Evolutionary conservation across 1,139 yeast species (phyloP).

Genomic region (Groenewaldozyma auringiensis): DNA sequence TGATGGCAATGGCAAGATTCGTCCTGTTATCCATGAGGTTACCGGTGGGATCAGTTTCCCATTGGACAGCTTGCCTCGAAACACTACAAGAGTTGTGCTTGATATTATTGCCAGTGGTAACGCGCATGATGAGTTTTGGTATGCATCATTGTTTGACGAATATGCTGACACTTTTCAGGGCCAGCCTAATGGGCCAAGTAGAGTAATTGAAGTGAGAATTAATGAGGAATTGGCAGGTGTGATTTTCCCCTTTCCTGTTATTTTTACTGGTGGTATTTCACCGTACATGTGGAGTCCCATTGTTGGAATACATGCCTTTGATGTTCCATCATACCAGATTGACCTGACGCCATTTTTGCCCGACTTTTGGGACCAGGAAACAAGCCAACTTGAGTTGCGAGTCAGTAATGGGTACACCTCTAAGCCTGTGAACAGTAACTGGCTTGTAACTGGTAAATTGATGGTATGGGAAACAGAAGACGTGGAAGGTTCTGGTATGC

Average conservation of each 20-base stretch:
- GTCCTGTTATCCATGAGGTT: background rate
- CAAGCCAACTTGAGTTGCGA: slow-evolving; percentile 24
- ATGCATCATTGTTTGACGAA: slow-evolving; percentile 30
- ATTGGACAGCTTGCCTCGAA: slow-evolving; percentile 34
- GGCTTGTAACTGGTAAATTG: slow-evolving; percentile 65
- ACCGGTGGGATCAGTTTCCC: slow-evolving; percentile 11
- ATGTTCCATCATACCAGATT: slow-evolving; percentile 54
- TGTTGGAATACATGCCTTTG: slow-evolving; percentile 66
- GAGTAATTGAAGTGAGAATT: slow-evolving; percentile 31
- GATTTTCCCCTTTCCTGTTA: slow-evolving; percentile 38
- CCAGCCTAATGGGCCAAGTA: slow-evolving; percentile 35
- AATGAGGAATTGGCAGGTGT: slow-evolving; percentile 30
- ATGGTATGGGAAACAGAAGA: slow-evolving; percentile 48
- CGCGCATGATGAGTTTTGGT: slow-evolving; percentile 81
- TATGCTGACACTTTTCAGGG: background rate
- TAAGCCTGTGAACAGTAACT: slow-evolving; percentile 45
- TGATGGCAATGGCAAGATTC: background rate
- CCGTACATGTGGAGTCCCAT: slow-evolving; percentile 76
- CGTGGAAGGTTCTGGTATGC: slow-evolving; percentile 24
- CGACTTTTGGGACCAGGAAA: slow-evolving; percentile 42
- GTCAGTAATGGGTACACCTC: slow-evolving; percentile 45
- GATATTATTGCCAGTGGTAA: slow-evolving; percentile 67
- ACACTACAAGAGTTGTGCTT: slow-evolving; percentile 52
- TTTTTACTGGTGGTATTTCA: slow-evolving; percentile 72
- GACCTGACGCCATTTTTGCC: slow-evolving; percentile 67